Base-by-base conservation (phyloP, 192 early-diverging fungal genomes). In the Linnemannia elongata region DNA sequence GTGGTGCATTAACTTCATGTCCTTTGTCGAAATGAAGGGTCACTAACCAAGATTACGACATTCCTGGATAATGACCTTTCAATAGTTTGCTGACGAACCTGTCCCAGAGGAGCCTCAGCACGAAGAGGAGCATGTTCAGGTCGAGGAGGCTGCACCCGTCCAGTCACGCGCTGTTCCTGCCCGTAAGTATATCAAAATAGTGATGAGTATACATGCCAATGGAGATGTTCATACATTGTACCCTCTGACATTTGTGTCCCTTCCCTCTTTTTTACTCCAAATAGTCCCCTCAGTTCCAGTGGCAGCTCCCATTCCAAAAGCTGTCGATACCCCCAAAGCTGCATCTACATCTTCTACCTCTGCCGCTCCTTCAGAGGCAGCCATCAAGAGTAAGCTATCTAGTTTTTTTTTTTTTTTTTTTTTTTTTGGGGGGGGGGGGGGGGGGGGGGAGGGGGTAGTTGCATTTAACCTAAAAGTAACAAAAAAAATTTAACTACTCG, bases 31-130 rank as follows among this genome's bases (percentile, higher is more conserved):
- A 41, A 27, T 41, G 7, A 27, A 1, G 4, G 9, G 9, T 33
- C 39, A 8, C 24, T 44, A 66, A 41, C 41, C 41, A 6, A 10
- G 54, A 4, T 1, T 27, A 22, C 6, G 6, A 24, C 22, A 6
- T 70, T 17, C 2, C 30, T 69, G 1, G 69, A 83, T 38, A 80
- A 82, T 49, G 76, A 81, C 47, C 54, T 57, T 66, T 69, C 38
- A 36, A 70, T 68, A 75, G 76, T 78, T 84, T 72, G 85, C 85
- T 4, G 82, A 82, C 42, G 85, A 79, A 27, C 72, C 76, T n/a
- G 55, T 69, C 12, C 80, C 72, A 4, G 78, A 83, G 42, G 80
- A 83, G 47, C 38, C 30, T 12, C 36, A 76, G 6, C 77, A 78
- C 52, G 77, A 78, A 44, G 60, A 70, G 66, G 79, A 68, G 10